Conservation (phyloP, 129 eudicot genomes). For the Artemisia argyi region DNA sequence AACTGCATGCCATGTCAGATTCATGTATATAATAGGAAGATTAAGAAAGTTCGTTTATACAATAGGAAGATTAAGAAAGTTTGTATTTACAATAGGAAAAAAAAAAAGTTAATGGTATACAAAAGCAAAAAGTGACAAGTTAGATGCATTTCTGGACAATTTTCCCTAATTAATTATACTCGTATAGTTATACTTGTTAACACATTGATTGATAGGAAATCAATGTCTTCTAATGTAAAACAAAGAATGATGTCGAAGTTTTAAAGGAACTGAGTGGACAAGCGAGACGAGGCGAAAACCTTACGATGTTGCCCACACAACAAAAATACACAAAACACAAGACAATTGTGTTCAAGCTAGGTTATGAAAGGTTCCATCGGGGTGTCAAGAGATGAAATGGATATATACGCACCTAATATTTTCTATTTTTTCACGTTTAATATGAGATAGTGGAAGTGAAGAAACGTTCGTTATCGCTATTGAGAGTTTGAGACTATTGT, state of each 20-base stretch:
- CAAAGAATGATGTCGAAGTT: neutral
- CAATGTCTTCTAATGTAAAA: neutral
- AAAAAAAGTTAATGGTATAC: too few species aligned
- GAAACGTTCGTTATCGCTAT: neutral
- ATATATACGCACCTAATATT: neutral
- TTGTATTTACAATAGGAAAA: too few species aligned
- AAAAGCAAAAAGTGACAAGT: too few species aligned
- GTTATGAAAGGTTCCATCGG: slow-evolving; percentile 1
- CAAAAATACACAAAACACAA: neutral
- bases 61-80: too few species aligned
- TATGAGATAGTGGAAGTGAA: neutral
- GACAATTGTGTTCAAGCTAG: neutral
- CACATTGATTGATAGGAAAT: neutral
- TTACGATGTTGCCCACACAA: slow-evolving; percentile 4
- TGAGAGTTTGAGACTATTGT: too few species aligned
- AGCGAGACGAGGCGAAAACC: neutral
- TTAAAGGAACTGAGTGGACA: slow-evolving; percentile 5
- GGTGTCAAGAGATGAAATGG: slow-evolving; percentile 9
- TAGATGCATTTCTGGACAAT: too few species aligned
- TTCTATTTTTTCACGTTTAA: neutral
- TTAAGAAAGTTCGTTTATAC: too few species aligned
- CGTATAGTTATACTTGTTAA: neutral
- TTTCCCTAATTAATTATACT: too few species aligned
- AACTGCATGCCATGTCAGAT: too few species aligned
- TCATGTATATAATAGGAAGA: too few species aligned